phyloP scores from a whole-genome alignment of 2,329 filamentous ascomycete genomes.

The Phialophora expanda region DNA sequence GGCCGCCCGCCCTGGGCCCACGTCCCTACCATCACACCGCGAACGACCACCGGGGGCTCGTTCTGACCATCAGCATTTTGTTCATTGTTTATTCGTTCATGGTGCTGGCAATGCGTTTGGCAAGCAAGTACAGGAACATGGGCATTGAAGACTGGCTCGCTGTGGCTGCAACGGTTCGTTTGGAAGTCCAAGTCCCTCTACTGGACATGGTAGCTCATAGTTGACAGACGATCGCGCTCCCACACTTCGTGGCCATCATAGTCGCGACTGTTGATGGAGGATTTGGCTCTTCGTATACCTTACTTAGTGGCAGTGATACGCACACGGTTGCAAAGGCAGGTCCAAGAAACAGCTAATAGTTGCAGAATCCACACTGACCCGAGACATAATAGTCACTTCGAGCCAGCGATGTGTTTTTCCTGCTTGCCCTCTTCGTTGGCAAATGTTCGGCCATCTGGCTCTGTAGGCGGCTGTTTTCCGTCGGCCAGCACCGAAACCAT shows the following conservation, averaged over 20 bases:
- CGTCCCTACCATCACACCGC: constrained; percentile 25
- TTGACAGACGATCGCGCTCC: constrained; percentile 23
- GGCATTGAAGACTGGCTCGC: constrained; percentile 32
- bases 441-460: constrained; percentile 26
- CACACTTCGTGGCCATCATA: constrained; percentile 24
- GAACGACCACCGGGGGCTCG: constrained; percentile 27
- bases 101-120: constrained; percentile 31
- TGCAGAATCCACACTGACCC: constrained; percentile 5
- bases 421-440: constrained; percentile 26
- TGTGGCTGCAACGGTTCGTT: constrained; percentile 26
- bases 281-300: constrained; percentile 26
- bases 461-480: constrained; percentile 26
- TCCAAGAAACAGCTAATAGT: not conserved
- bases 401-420: constrained; percentile 29
- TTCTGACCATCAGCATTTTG: constrained; percentile 27
- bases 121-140: constrained; percentile 25
- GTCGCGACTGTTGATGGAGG: constrained; percentile 24
- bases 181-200: not conserved
- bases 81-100: constrained; percentile 29
- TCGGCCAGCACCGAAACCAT: constrained; percentile 18
- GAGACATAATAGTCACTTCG: constrained; percentile 20
- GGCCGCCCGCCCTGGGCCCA: constrained; percentile 14
- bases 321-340: constrained; percentile 21
- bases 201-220: constrained; percentile 3
- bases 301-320: constrained; percentile 15